Evolutionary conservation across 1,284 basidiomycete genomes (phyloP).

Genomic region (Ceratobasidium sp.): DNA sequence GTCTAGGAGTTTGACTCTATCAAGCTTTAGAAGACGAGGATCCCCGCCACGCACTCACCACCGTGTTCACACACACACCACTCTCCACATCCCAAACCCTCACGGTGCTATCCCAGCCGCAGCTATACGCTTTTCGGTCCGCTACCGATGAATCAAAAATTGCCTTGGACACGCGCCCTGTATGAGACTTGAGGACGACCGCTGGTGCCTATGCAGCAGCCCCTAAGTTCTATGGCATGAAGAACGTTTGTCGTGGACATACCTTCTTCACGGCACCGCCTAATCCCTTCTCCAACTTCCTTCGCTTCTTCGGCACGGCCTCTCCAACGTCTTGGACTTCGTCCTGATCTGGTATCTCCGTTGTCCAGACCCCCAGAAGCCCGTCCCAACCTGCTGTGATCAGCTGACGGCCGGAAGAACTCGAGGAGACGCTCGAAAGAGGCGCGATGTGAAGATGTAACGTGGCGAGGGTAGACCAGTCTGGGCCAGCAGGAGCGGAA

Average conservation of each 20-base stretch:
- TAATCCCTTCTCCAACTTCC: conserved; percentile 58
- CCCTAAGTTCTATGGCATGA: conserved; percentile 57
- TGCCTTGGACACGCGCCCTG: conserved; percentile 76
- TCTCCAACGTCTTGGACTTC: conserved; percentile 67
- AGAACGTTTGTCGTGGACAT: conserved; percentile 35
- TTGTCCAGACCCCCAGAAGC: conserved; percentile 83
- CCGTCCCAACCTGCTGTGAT: conserved; percentile 85
- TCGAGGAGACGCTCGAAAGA: conserved; percentile 74
- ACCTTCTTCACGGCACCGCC: conserved; percentile 21
- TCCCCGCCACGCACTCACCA: conserved; percentile 64
- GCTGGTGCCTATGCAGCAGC: conserved; percentile 64
- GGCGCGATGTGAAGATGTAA: conserved; percentile 83
- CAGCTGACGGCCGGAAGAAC: conserved; percentile 69
- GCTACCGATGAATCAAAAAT: conserved; percentile 60
- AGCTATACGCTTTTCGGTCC: conserved; percentile 68
- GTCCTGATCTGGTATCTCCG: conserved; percentile 70
- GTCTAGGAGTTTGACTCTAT: conserved; percentile 57
- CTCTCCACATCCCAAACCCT: conserved; percentile 78
- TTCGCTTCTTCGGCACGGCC: conserved; percentile 63
- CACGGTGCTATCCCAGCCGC: conserved; percentile 82
- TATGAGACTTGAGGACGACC: conserved; percentile 79
- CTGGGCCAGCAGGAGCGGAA: conserved; percentile 55
- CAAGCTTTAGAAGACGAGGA: conserved; percentile 16
- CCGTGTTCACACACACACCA: conserved; percentile 74
- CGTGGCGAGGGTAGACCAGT: conserved; percentile 64